These are phyloP conservation scores for Thermothelomyces thermophilus DNA, from an alignment of 2,329 filamentous ascomycete species.

Conservation along the genomic window DNA sequence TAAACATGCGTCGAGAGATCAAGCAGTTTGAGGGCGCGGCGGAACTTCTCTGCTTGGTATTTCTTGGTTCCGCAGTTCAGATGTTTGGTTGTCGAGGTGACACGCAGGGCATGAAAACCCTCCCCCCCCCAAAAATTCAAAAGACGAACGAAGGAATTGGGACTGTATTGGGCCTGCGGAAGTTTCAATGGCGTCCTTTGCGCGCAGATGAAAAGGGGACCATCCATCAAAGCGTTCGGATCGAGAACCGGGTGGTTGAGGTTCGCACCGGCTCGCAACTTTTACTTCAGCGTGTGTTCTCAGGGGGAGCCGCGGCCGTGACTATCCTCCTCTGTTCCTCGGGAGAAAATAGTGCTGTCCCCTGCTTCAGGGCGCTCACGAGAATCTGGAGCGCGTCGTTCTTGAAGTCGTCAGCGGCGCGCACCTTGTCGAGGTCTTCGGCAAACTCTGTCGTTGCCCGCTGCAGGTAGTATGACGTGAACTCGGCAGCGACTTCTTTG, in stretches of 20 bases:
- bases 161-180: background rate
- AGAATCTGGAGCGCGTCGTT: slow-evolving; percentile 57
- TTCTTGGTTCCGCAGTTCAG: background rate
- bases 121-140: no score
- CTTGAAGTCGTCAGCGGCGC: slow-evolving; percentile 64
- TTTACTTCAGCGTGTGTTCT: background rate
- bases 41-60: background rate
- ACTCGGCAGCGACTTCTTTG: slow-evolving; percentile 34
- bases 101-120: no score
- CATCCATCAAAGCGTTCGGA: no score
- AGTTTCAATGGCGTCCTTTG: no score
- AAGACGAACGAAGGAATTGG: no score
- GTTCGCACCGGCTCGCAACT: background rate
- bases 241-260: background rate
- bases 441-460: slow-evolving; percentile 63
- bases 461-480: slow-evolving; percentile 62
- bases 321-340: slow-evolving; percentile 37
- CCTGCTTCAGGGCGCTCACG: slow-evolving; percentile 62
- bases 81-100: background rate
- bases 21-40: background rate
- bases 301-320: slow-evolving; percentile 6
- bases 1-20: no score
- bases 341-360: slow-evolving; percentile 52
- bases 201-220: no score
- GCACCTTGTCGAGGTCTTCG: slow-evolving; percentile 66